Base-by-base conservation (phyloP, 371 early-diverging fungal genomes). In the Choanephora cucurbitarum region DNA sequence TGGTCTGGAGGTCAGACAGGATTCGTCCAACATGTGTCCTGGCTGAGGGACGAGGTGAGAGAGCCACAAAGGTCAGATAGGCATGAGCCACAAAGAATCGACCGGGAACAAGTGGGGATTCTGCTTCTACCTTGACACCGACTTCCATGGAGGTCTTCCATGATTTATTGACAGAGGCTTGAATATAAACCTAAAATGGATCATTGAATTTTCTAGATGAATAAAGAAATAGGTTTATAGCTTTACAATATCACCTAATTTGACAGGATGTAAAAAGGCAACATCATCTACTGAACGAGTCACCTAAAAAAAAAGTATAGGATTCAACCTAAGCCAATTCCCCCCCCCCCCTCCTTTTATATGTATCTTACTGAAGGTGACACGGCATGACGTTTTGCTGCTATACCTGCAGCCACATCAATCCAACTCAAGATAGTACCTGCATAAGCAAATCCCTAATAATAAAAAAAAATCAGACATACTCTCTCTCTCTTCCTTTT, bases 121-220 rank as follows among this genome's bases (percentile, higher is more conserved):
- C 88, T 3, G 86, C 82, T 57, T 86, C 86, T 31, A 91, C 87
- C 45, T 84, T 75, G 37, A 89, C 88, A 44, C 62, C 62, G 49
- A 79, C 80, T 70, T 91, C 91, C 88, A 91, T 88, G 0, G 86
- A 86, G 3, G 88, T 85, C 44, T 82, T 84, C 89, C 89, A 91
- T 2, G 85, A 73, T 53, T 82, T 79, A 51, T 88, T 91, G 6
- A 91, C 86, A 9, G 67, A 72, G 0, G 89, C 89, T 56, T 84
- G 85, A 17, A 91, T 72, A 10, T 81, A 78, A 2, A 77, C 48
- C 74, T 77, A 49, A n/a, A n/a, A 11, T n/a, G 28, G 10, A 46
- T n/a, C 39, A 22, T 15, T 10, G 28, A 33, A 18, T 32, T 15
- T n/a, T n/a, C n/a, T n/a, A n/a, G n/a, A n/a, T 19, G 28, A 13